phyloP scores from a whole-genome alignment of 2,329 filamentous ascomycete species.

The Exophiala viscosa region DNA sequence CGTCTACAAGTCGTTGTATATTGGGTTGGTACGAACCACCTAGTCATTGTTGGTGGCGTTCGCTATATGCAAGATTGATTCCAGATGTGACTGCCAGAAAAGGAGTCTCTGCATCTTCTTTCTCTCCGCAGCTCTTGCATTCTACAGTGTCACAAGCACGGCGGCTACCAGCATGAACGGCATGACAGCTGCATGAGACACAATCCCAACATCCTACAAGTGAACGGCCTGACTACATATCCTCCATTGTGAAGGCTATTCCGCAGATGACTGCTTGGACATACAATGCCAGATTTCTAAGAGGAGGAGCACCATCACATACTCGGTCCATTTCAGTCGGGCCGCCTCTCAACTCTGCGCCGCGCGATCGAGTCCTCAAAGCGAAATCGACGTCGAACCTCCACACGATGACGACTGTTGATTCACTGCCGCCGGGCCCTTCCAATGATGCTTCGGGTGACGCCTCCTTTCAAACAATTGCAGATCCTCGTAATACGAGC shows the following conservation, averaged over 20 bases:
- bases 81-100: too few species aligned
- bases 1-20: too few species aligned
- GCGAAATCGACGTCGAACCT: slow-evolving; percentile 45
- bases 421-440: slow-evolving; percentile 28
- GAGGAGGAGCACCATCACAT: slow-evolving; percentile 14
- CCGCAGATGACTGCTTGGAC: slow-evolving; percentile 20
- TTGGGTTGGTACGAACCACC: too few species aligned
- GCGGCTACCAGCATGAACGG: slow-evolving; percentile 15
- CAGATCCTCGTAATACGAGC: slow-evolving; percentile 40
- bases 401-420: slow-evolving; percentile 33
- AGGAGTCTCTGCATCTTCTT: background rate
- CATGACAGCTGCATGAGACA: slow-evolving; percentile 21
- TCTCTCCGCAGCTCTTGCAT: background rate
- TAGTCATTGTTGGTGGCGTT: too few species aligned
- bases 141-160: background rate
- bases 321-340: slow-evolving; percentile 24
- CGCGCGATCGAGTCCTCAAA: slow-evolving; percentile 35
- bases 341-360: slow-evolving; percentile 12
- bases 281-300: slow-evolving; percentile 24
- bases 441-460: slow-evolving; percentile 32
- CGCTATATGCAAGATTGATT: too few species aligned
- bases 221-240: background rate
- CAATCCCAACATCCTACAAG: background rate
- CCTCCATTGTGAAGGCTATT: background rate
- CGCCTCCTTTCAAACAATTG: slow-evolving; percentile 45